A percentile compares a stretch with the other conserved stretches of the same genome.
Evolutionary conservation across 164 flowering plant species (phyloP).

Genomic region (Saururus chinensis): DNA sequence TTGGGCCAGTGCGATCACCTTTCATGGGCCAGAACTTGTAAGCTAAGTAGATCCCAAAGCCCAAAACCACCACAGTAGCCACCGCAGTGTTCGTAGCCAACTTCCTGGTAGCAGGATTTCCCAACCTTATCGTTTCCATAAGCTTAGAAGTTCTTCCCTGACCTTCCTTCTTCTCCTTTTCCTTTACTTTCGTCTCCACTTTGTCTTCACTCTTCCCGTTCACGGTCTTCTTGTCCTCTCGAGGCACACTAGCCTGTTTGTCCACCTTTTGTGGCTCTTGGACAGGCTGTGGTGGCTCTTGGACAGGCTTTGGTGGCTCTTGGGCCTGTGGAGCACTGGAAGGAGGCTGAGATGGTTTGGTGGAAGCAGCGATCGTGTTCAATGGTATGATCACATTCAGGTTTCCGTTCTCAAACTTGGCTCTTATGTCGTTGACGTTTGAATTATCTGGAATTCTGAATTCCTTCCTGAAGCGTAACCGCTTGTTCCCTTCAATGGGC

Average conservation of each 20-base stretch:
- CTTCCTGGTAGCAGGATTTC: neutral
- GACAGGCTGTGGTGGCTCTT: too few relatives aligned
- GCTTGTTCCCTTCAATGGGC: conserved; percentile 16
- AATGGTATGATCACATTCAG: conserved; percentile 39
- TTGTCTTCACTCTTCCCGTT: neutral
- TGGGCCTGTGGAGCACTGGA: neutral
- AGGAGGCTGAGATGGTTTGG: neutral
- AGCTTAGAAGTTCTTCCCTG: too few relatives aligned
- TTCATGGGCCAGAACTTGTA: neutral
- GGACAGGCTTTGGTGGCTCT: too few relatives aligned
- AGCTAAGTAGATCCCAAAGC: neutral
- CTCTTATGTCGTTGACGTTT: conserved; percentile 24
- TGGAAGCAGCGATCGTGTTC: neutral
- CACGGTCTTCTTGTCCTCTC: neutral
- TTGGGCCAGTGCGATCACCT: neutral
- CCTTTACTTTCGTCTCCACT: too few relatives aligned
- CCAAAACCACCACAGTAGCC: conserved; percentile 3
- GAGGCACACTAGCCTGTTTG: neutral
- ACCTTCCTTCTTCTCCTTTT: neutral
- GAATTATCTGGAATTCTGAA: conserved; percentile 23
- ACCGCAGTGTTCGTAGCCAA: neutral
- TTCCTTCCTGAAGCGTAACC: conserved; percentile 37
- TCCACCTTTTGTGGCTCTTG: neutral
- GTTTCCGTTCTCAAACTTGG: conserved; percentile 33
- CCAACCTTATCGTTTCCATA: neutral